phyloP scores from a whole-genome alignment of 1,284 basidiomycete genomes.

The Ganoderma sinense region DNA sequence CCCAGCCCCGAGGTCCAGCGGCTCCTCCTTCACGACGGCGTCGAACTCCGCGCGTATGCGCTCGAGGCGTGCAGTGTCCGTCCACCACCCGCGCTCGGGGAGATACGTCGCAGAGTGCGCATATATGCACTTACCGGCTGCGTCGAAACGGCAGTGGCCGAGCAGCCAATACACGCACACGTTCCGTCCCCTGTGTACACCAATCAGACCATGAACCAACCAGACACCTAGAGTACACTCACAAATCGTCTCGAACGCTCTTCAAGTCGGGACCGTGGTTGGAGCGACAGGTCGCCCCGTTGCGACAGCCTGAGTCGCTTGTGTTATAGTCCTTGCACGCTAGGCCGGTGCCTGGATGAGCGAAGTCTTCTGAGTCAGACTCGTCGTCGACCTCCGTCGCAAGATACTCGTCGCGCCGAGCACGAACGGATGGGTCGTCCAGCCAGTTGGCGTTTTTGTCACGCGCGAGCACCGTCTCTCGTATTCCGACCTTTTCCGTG shows the following conservation, averaged over 20 bases:
- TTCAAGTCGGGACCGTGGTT: slow-evolving; percentile 59
- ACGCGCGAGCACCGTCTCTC: background rate
- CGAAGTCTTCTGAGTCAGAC: slow-evolving; percentile 57
- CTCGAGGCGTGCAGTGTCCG: slow-evolving; percentile 4
- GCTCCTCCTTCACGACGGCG: background rate
- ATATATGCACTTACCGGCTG: slow-evolving; percentile 43
- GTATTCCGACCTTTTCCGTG: slow-evolving; percentile 36
- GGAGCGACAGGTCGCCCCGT: slow-evolving; percentile 49
- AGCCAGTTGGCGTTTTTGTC: background rate
- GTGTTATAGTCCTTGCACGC: slow-evolving; percentile 63
- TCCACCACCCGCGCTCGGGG: slow-evolving; percentile 23
- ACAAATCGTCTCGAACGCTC: slow-evolving; percentile 60
- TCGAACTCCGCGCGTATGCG: slow-evolving; percentile 13
- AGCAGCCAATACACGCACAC: slow-evolving; percentile 48
- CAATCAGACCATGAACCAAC: background rate
- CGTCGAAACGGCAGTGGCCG: slow-evolving; percentile 35
- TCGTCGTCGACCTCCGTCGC: slow-evolving; percentile 39
- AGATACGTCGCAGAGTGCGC: slow-evolving; percentile 44
- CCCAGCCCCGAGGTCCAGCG: background rate
- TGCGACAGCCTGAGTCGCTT: slow-evolving; percentile 45
- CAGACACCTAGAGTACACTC: slow-evolving; percentile 40
- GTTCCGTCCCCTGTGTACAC: slow-evolving; percentile 43
- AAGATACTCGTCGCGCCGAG: slow-evolving; percentile 37
- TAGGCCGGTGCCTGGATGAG: slow-evolving; percentile 55
- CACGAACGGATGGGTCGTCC: background rate